These are phyloP conservation scores for Ophiostoma piceae DNA, from an alignment of 2,329 filamentous ascomycete species.

Conservation along the genomic window DNA sequence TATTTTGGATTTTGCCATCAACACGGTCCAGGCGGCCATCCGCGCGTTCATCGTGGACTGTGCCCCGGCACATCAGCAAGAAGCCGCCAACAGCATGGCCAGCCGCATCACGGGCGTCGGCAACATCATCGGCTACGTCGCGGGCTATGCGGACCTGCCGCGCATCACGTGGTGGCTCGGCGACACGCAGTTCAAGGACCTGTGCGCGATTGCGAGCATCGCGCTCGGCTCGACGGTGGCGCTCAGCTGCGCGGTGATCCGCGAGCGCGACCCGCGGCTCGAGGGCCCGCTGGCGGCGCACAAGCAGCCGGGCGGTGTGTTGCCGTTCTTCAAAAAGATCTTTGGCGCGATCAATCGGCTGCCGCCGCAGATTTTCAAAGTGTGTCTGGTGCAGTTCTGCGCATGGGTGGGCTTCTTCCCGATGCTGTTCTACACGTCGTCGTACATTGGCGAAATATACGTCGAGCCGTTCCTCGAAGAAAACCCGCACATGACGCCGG, in stretches of 20 bases:
- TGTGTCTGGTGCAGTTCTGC: slow-evolving; percentile 77
- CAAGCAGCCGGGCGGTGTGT: slow-evolving; percentile 51
- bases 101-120: slow-evolving; percentile 80
- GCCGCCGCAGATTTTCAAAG: slow-evolving; percentile 73
- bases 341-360: slow-evolving; percentile 70
- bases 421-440: slow-evolving; percentile 91
- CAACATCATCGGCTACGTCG: slow-evolving; percentile 85
- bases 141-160: slow-evolving; percentile 77
- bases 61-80: slow-evolving; percentile 87
- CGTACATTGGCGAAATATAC: slow-evolving; percentile 89
- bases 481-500: slow-evolving; percentile 70
- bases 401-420: slow-evolving; percentile 97
- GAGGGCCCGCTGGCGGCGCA: slow-evolving; percentile 58
- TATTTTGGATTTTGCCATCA: slow-evolving; percentile 88
- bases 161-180: slow-evolving; percentile 70
- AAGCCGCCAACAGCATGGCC: slow-evolving; percentile 90
- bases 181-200: slow-evolving; percentile 84
- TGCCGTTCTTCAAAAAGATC: slow-evolving; percentile 75
- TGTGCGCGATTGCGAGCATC: slow-evolving; percentile 78
- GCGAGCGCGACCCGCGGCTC: slow-evolving; percentile 72
- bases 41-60: slow-evolving; percentile 92
- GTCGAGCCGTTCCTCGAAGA: slow-evolving; percentile 72
- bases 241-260: slow-evolving; percentile 63
- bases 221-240: slow-evolving; percentile 63
- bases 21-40: slow-evolving; percentile 89